A percentile compares a stretch with the other conserved stretches of the same genome.
Conservation (phyloP, 495 filamentous ascomycete species). For the Tuber indicum region DNA sequence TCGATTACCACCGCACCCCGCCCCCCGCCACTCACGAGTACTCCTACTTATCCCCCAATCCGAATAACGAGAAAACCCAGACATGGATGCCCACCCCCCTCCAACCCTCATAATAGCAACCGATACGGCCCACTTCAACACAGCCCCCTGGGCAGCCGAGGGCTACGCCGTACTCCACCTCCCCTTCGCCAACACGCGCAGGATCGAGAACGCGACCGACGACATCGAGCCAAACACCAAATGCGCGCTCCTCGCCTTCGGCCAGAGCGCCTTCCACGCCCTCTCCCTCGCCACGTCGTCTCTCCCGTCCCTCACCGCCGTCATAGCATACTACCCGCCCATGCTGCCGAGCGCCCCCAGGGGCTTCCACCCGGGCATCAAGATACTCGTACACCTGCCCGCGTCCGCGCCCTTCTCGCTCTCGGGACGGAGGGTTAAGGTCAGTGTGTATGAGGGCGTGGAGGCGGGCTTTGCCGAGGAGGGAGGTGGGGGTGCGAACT, state of each 20-base stretch:
- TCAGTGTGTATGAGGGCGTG: slow-evolving; percentile 47
- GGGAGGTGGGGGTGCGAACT: slow-evolving; percentile 47
- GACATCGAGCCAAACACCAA: slow-evolving; percentile 32
- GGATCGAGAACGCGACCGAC: slow-evolving; percentile 31
- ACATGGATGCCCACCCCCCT: neutral
- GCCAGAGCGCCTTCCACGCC: slow-evolving; percentile 54
- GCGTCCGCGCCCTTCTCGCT: slow-evolving; percentile 38
- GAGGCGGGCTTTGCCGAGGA: slow-evolving; percentile 56
- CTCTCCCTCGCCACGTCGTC: slow-evolving; percentile 54
- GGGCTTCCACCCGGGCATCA: slow-evolving; percentile 47
- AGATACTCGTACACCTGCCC: slow-evolving; percentile 54
- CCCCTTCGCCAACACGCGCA: slow-evolving; percentile 24
- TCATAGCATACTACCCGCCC: slow-evolving; percentile 59
- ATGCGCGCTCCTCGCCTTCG: slow-evolving; percentile 48
- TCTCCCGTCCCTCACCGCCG: slow-evolving; percentile 47
- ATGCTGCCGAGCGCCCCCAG: slow-evolving; percentile 45
- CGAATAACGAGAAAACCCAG: too few relatives aligned
- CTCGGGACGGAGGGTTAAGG: slow-evolving; percentile 40
- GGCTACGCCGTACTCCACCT: slow-evolving; percentile 31
- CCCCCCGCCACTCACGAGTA: too few relatives aligned
- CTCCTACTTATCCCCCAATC: too few relatives aligned
- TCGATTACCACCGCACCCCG: neutral
- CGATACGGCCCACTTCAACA: slow-evolving; percentile 27
- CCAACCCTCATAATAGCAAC: slow-evolving; percentile 36
- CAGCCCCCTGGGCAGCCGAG: slow-evolving; percentile 29